Conservation (phyloP, 208 protist genomes). For the Phytomonas sp. region DNA sequence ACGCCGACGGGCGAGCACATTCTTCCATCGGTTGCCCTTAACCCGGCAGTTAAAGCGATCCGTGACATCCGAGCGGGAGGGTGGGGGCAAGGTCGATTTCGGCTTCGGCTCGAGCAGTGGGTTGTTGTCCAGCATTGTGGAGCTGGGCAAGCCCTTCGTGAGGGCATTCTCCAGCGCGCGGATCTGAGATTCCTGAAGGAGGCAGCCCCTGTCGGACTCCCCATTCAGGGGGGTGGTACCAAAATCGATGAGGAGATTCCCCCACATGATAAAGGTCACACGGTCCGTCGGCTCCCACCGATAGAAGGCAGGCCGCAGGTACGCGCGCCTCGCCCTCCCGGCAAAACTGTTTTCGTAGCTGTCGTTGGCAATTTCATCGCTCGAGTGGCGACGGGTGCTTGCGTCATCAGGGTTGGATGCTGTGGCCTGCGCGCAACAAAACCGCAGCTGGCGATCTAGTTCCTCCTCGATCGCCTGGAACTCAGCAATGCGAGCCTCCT, state of each 20-base stretch:
- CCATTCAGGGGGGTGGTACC: slow-evolving; percentile 12
- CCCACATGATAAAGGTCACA: slow-evolving; percentile 62
- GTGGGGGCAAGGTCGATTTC: not conserved
- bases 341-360: slow-evolving; percentile 72
- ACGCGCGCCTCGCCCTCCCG: slow-evolving; percentile 52
- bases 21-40: slow-evolving; percentile 52
- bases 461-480: slow-evolving; percentile 75
- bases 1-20: slow-evolving; percentile 52
- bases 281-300: slow-evolving; percentile 64
- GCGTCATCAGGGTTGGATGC: not conserved
- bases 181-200: slow-evolving; percentile 53
- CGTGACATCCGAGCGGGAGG: not conserved
- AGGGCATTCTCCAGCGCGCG: slow-evolving; percentile 47
- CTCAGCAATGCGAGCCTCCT: slow-evolving; percentile 57
- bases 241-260: slow-evolving; percentile 60
- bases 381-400: slow-evolving; percentile 13
- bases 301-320: slow-evolving; percentile 68
- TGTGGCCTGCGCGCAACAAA: slow-evolving; percentile 30
- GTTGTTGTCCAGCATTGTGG: slow-evolving; percentile 10
- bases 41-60: slow-evolving; percentile 30
- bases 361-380: slow-evolving; percentile 13
- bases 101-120: too few species aligned
- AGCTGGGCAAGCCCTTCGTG: slow-evolving; percentile 21
- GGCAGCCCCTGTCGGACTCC: slow-evolving; percentile 36
- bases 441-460: slow-evolving; percentile 57